phyloP scores from a whole-genome alignment of 148 eudicot genomes.

The Cornus suecica region DNA sequence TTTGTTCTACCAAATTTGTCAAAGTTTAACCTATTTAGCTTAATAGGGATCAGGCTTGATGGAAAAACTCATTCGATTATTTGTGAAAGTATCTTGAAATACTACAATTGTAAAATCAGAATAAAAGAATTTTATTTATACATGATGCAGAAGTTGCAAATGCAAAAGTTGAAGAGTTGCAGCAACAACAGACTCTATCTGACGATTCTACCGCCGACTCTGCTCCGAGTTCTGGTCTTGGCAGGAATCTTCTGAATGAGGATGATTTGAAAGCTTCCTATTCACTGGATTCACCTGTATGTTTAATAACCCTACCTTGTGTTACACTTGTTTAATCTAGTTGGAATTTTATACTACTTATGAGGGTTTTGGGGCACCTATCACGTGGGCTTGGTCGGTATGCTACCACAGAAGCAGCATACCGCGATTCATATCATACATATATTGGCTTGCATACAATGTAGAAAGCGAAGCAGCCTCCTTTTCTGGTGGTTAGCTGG shows the following conservation, averaged over 20 bases:
- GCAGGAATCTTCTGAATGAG: constrained; percentile 58
- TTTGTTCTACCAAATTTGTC: not conserved
- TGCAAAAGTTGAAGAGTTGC: constrained; percentile 60
- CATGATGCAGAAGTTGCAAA: constrained; percentile 44
- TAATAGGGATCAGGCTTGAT: not conserved
- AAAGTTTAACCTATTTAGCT: not conserved
- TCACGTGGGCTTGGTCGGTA: not conserved
- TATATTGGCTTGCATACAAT: not conserved
- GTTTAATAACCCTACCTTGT: constrained; percentile 23
- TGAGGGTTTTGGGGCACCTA: not conserved
- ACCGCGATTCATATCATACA: not conserved
- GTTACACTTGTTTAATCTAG: not conserved
- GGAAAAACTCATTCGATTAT: not conserved
- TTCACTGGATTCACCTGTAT: constrained; percentile 62
- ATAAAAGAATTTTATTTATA: constrained; percentile 2
- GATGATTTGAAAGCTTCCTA: constrained; percentile 71
- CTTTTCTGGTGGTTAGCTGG: not conserved
- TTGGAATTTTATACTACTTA: not conserved
- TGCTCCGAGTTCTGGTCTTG: constrained; percentile 51
- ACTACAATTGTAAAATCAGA: not conserved
- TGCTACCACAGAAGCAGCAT: not conserved
- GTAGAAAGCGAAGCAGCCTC: not conserved
- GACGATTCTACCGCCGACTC: constrained; percentile 62
- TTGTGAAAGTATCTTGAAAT: not conserved
- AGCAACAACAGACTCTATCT: constrained; percentile 53